Base-by-base conservation (phyloP, 2,329 filamentous ascomycete genomes). In the Lomentospora prolificans region DNA sequence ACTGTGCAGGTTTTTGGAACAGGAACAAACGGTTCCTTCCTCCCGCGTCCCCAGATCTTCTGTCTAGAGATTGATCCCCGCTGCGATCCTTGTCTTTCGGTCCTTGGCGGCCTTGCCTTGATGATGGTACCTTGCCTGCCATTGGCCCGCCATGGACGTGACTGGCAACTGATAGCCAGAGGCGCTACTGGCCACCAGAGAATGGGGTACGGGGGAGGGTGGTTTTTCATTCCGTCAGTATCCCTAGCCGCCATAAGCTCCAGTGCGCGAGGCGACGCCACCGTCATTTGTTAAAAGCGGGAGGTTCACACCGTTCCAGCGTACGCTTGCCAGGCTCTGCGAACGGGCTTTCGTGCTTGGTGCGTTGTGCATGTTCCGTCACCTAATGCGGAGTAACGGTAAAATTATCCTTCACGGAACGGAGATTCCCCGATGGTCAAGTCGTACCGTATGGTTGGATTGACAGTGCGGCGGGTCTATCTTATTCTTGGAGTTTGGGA, bases 351-450 rank as follows among this genome's bases (percentile, higher is more conserved):
- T 48, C 44, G 17, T 48, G 44, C 44, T 48, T 48, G 44, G 44
- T 48, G 44, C 50, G 28, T 52, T 33, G 14, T 19, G 3, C 50
- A 52, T 52, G 25, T 52, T 28, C 44, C 31, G 22, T 53, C 51
- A 19, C 51, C 31, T 22, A 39, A 14, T 39, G 51, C 33, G 17
- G 51, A 39, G 28, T 33, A 36, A 53, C 31, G 53, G 53, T 19
- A 22, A 55, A 55, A 55, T 55, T 55, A 55, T 55, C 30, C 24
- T 50, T 31, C 25, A 55, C 53, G 53, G 53, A 55, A 50, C 41
- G 39, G 53, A 48, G 41, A 55, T 55, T 55, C 25, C 53, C 53
- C 53, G 53, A 24, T 46, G 52, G 10, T 24, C 28, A 31, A 51
- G 25, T 51, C 6, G 44, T 48, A 48, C 44, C 41, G 41, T 46